Percentiles rank a stretch among this genome's conserved stretches.
These are phyloP conservation scores for Termitomyces heimii DNA, from an alignment of 768 basidiomycete genomes.

Conservation along the genomic window DNA sequence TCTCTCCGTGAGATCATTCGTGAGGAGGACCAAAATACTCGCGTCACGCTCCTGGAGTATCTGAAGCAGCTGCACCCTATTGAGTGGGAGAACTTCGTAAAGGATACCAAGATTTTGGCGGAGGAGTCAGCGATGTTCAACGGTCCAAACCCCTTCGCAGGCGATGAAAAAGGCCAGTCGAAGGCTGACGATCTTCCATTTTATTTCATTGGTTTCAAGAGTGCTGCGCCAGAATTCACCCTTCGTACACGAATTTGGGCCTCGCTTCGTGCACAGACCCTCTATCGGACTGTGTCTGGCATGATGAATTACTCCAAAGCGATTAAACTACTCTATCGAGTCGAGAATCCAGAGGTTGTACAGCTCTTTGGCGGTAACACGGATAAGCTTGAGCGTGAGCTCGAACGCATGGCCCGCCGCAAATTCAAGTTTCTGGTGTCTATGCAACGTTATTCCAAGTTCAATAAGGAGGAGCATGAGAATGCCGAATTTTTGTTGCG, in stretches of 20 bases:
- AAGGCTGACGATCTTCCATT: slow-evolving; percentile 93
- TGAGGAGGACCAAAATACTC: slow-evolving; percentile 95
- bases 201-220: slow-evolving; percentile 99
- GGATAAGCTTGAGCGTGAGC: slow-evolving; percentile 91
- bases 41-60: slow-evolving; percentile 96
- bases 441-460: slow-evolving; percentile 99
- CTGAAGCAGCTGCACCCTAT: slow-evolving; percentile 96
- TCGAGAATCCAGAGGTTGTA: slow-evolving; percentile 98
- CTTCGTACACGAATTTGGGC: slow-evolving; percentile 99
- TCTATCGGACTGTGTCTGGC: slow-evolving; percentile 97
- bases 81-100: slow-evolving; percentile 99
- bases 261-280: slow-evolving; percentile 94
- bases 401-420: slow-evolving; percentile 95
- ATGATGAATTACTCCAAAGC: slow-evolving; percentile 99
- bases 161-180: slow-evolving; percentile 74
- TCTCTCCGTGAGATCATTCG: slow-evolving; percentile 98
- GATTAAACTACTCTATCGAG: slow-evolving; percentile 98
- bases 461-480: slow-evolving; percentile 99
- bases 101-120: slow-evolving; percentile 98
- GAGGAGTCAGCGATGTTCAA: slow-evolving; percentile 89
- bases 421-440: slow-evolving; percentile 99
- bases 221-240: slow-evolving; percentile 96
- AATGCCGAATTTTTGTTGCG: slow-evolving; percentile 97
- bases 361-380: slow-evolving; percentile 97
- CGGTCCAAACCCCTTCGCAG: slow-evolving; percentile 63